Base-by-base conservation (phyloP, 768 basidiomycete species). In the Chlorophyllum brunneum region DNA sequence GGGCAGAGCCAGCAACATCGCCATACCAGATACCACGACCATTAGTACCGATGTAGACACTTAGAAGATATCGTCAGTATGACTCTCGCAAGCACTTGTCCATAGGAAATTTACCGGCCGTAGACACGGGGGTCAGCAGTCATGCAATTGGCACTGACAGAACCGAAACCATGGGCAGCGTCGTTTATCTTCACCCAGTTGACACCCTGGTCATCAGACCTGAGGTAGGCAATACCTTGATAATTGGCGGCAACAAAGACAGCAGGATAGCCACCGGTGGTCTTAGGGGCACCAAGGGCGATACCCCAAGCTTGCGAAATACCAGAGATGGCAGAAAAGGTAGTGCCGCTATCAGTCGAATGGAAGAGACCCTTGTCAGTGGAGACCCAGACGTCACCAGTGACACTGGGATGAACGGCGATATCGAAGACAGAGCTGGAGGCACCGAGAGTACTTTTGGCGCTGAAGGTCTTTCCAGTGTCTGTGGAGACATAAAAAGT, bases 371-470 rank as follows among this genome's bases (percentile, higher is more conserved):
- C 76, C 34, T 65, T 71, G 62, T 81, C 79, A 2, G 82, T 78
- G 1, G 81, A 81, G 1, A 84, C 80, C 81, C 82, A 85, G 27
- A 85, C 68, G 59, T 85, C 82, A 7, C 82, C 82, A 3, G 77
- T 76, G 3, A 77, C 69, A 48, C 63, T 67, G 13, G 78, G 78
- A 62, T 83, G 70, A 23, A 81, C 82, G 22, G 77, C 71, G 54
- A 85, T 70, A 56, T 80, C 80, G 40, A 67, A 69, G 4, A 80
- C 73, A 0, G 73, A 65, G 5, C 73, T 75, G 4, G 80, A 82
- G 6, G 71, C 58, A 34, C 75, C 79, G 2, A 85, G 68, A 15
- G 71, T 62, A 15, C 73, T 72, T 39, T 67, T 68, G 1, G 60
- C 62, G 22, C 66, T 47, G 61, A 84, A 84, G 0, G 81, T 79